Base-by-base conservation (phyloP, 1,284 basidiomycete genomes). In the Microbotryum silenes-acaulis region DNA sequence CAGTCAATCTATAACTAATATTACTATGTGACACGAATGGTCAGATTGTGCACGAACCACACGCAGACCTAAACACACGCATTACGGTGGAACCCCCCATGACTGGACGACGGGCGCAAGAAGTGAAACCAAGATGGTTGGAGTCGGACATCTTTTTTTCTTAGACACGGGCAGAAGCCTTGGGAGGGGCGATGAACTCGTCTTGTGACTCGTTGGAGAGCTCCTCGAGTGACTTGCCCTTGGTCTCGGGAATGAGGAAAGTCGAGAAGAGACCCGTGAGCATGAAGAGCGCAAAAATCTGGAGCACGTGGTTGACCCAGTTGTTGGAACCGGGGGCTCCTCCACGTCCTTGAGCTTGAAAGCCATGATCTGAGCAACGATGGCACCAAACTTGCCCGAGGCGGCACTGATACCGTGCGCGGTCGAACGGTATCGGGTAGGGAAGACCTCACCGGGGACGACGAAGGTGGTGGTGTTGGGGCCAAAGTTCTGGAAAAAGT, bases 391-490 rank as follows among this genome's bases (percentile, higher is more conserved):
- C 76, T 91, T 91, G 46, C 63, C 63, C 29, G 82, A 83, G 5
- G 86, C 88, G 21, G 89, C 89, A 21, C 85, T 86, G 73, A 92
- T 89, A 75, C 89, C 89, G 75, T 91, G 88, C 3, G 83, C 85
- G 6, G 88, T 89, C 0, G 86, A 87, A 55, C 88, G 81, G 77
- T 89, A 89, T 18, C 66, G 60, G 3, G 85, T 57, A 31, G 60
- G 12, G 84, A 91, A 92, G 33, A 80, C 82, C 75, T 92, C 88
- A 60, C 87, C 88, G 9, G 90, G 89, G 44, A 91, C 79, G 68
- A 91, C 73, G 71, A 82, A 91, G 4, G 88, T 91, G 0, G 88
- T 91, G 0, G 83, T 83, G 76, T 90, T 91, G 56, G 88, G 85
- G 0, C 88, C 88, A 58, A 76, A 78, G 74, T 79, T 77, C 62